Conservation (phyloP, 2,329 filamentous ascomycete species). For the Penicillium hesseltinei region DNA sequence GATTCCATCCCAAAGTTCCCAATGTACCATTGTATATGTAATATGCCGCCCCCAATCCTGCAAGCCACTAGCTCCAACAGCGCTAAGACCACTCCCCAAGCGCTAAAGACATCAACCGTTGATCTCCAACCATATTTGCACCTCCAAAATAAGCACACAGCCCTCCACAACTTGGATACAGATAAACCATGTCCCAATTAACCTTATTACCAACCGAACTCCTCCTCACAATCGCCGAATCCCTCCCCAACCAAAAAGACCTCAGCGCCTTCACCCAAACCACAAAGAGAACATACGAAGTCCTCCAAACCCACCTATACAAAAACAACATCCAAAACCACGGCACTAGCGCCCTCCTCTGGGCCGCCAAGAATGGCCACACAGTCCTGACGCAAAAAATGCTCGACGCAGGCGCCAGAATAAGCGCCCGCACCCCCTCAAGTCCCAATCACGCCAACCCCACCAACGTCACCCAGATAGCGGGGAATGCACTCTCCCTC, state of each 20-base stretch:
- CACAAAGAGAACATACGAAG: background rate
- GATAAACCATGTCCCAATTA: background rate
- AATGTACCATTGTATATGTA: background rate
- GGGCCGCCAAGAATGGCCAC: background rate
- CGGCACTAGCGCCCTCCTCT: background rate
- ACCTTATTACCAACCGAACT: background rate
- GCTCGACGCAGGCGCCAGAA: background rate
- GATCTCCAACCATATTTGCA: background rate
- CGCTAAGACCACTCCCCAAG: background rate
- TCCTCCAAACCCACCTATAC: background rate
- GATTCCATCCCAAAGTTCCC: background rate
- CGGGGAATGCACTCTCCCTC: background rate
- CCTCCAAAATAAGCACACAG: background rate
- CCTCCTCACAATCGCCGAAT: background rate
- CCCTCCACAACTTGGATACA: background rate
- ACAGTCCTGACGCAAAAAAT: background rate
- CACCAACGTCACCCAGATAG: background rate
- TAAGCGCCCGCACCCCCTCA: background rate
- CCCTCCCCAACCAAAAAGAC: background rate
- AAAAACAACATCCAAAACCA: background rate
- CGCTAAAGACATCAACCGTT: background rate
- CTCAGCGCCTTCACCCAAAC: background rate
- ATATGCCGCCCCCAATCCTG: background rate
- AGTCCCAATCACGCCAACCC: background rate
- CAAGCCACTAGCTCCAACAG: background rate